Base-by-base conservation (phyloP, 2,329 filamentous ascomycete species). In the Fusarium nisikadoi region DNA sequence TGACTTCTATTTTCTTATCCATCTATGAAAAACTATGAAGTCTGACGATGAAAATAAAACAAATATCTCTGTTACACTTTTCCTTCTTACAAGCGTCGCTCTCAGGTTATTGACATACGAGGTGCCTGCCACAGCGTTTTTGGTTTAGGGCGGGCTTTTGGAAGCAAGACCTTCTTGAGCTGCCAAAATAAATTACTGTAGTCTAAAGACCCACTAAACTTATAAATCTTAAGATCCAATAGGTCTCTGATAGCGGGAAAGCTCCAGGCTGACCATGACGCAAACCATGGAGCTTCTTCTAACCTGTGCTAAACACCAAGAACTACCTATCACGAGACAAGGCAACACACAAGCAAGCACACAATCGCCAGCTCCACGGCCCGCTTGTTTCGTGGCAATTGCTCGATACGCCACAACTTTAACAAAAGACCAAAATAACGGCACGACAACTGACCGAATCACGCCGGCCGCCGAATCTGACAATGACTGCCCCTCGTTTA, bases 401-500 rank as follows among this genome's bases (percentile, higher is more conserved):
- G 9, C 12, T 49, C n/a, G 20, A n/a, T 12, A 8, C 31, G 29
- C 14, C 6, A 17, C 20, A 27, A 6, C 9, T 20, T 9, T n/a
- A 17, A 42, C 31, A 20, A 12, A 16, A 39, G 41, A 23, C 3
- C n/a, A 14, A 4, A 23, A 31, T 17, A 43, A 25, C 29, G 11
- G 12, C 16, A 41, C 33, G 16, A 33, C 17, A 39, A 49, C 45
- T 42, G 27, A 50, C 58, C 38, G 27, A 53, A 55, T 49, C 52
- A 35, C 46, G 43, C 61, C 29, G 41, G 38, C 43, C 54, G 35
- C 47, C 36, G 20, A 31, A 47, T 46, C 31, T 35, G 46, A 56
- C 33, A 50, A 78, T 78, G 76, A 62, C 65, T 57, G 61, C 69
- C 65, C 65, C 71, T 70, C 71, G 76, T 57, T 50, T 75, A 35